A percentile compares a stretch with the other conserved stretches of the same genome.
Conservation (phyloP, 306 rosid species). For the Vicia sativa region DNA sequence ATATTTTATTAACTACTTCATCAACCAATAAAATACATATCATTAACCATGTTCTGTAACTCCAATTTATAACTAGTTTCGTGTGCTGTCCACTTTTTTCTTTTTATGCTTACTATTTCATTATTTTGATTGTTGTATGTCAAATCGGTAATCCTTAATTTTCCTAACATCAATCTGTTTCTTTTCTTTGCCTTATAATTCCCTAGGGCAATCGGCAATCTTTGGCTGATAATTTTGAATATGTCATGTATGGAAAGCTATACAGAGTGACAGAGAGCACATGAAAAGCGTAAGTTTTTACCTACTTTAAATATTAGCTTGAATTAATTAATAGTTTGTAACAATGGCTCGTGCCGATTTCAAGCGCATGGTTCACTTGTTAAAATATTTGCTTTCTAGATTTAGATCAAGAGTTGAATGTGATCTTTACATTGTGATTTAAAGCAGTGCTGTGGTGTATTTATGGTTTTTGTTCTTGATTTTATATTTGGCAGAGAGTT, state of each 20-base stretch:
- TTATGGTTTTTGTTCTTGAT: constrained; percentile 1
- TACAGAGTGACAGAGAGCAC: constrained; percentile 76
- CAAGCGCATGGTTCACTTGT: constrained; percentile 1
- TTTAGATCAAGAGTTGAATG: background rate
- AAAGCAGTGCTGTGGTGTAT: background rate
- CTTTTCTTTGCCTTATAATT: background rate
- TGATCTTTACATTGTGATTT: constrained; percentile 31
- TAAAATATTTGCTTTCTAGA: background rate
- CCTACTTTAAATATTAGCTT: constrained; percentile 20
- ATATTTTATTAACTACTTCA: no score
- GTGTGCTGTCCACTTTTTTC: background rate
- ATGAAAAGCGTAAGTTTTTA: constrained; percentile 70
- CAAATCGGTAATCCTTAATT: constrained; percentile 22
- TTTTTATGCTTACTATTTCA: constrained; percentile 13
- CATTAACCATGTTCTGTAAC: no score
- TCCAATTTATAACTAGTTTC: no score
- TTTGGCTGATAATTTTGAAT: constrained; percentile 83
- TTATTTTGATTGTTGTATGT: background rate
- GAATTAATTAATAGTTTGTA: constrained; percentile 1
- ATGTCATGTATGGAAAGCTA: constrained; percentile 93
- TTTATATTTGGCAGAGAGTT: constrained; percentile 56
- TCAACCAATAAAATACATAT: no score
- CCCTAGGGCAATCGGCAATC: constrained; percentile 68
- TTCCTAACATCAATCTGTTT: constrained; percentile 24
- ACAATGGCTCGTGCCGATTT: background rate